Conservation (phyloP, 352 stramenopile species). For the Saprolegnia parasitica region DNA sequence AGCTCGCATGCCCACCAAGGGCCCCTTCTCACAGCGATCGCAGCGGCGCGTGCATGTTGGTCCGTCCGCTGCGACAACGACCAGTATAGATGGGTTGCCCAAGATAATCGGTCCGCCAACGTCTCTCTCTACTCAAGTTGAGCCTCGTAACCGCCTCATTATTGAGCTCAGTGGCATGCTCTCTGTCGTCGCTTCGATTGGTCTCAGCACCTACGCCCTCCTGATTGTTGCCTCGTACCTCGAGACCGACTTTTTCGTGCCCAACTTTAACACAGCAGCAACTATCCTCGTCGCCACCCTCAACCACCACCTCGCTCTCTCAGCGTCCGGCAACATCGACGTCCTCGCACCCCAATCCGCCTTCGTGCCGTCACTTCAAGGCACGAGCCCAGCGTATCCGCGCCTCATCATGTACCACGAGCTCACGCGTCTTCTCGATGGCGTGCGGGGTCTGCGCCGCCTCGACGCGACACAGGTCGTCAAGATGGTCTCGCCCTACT, state of each 20-base stretch:
- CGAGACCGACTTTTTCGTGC: background rate
- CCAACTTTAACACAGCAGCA: background rate
- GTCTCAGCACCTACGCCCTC: background rate
- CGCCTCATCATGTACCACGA: background rate
- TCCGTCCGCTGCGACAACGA: no score
- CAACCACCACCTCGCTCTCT: background rate
- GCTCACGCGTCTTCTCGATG: background rate
- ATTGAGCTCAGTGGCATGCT: no score
- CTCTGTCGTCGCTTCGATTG: no score
- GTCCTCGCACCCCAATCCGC: background rate
- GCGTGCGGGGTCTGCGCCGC: background rate
- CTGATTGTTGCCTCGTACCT: background rate
- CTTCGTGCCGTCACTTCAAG: background rate
- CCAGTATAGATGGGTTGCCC: no score
- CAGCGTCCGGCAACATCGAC: background rate
- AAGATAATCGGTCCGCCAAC: no score
- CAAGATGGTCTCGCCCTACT: background rate
- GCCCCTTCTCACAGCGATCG: no score
- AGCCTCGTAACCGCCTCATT: no score
- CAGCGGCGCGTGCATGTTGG: no score
- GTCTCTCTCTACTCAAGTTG: no score
- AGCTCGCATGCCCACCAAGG: no score
- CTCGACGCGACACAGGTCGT: background rate
- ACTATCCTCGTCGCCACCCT: background rate
- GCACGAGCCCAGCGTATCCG: background rate